phyloP scores from a whole-genome alignment of 306 rosid genomes.

The Begonia peltatifolia region DNA sequence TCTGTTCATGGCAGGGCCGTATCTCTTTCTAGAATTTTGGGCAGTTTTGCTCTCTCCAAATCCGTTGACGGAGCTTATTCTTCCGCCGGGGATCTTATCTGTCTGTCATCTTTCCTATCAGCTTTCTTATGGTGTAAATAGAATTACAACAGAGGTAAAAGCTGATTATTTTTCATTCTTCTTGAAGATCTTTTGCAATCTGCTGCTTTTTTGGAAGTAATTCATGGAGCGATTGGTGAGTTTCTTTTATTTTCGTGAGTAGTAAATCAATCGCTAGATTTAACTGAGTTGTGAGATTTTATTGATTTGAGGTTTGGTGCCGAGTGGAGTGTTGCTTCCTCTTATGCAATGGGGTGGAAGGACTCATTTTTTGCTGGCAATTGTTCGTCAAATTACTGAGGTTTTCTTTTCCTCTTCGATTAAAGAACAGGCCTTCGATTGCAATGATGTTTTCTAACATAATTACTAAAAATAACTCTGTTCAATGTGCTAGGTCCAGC shows the following conservation, averaged over 20 bases:
- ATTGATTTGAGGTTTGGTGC: constrained; percentile 53
- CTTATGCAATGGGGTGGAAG: constrained; percentile 95
- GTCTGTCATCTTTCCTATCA: constrained; percentile 21
- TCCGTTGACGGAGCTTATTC: constrained; percentile 38
- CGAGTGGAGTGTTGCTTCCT: constrained; percentile 75
- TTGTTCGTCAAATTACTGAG: constrained; percentile 44
- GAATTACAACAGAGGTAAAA: too few relatives aligned
- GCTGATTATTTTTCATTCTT: neutral
- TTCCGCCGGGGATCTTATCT: constrained; percentile 45
- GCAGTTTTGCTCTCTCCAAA: constrained; percentile 25
- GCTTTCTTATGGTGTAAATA: too few relatives aligned
- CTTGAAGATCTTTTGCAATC: constrained; percentile 62
- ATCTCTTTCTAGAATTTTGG: constrained; percentile 27
- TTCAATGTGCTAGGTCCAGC: constrained; percentile 38
- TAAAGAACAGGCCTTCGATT: constrained; percentile 1
- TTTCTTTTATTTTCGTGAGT: constrained; percentile 4
- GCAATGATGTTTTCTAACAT: neutral
- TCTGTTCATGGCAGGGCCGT: constrained; percentile 33
- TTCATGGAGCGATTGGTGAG: constrained; percentile 79
- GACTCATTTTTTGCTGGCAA: constrained; percentile 47
- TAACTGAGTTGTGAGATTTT: neutral
- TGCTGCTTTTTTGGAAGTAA: constrained; percentile 72
- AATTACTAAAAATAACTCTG: neutral
- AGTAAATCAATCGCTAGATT: neutral
- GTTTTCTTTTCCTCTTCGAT: constrained; percentile 14